A percentile compares a stretch with the other conserved stretches of the same genome.
These are phyloP conservation scores for Cystofilobasidium macerans DNA, from an alignment of 768 basidiomycete species.

Conservation along the genomic window DNA sequence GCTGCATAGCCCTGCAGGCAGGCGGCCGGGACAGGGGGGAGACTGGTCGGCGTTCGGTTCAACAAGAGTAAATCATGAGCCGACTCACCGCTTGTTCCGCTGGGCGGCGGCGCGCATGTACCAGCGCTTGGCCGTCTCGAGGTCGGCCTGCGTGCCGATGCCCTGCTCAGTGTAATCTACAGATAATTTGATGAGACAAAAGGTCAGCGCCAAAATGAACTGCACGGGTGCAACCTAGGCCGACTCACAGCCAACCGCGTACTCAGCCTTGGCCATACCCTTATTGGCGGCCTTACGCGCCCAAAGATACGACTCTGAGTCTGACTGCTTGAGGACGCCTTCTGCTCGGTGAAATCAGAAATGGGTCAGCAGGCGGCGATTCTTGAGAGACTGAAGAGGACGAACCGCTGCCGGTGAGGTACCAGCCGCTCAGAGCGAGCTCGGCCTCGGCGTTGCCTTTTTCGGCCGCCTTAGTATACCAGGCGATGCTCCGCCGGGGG, in stretches of 20 bases:
- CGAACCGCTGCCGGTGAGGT: slow-evolving; percentile 55
- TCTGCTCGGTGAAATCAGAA: slow-evolving; percentile 42
- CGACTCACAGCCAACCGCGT: slow-evolving; percentile 64
- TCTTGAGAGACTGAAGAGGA: not conserved
- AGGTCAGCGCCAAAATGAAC: not conserved
- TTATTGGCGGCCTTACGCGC: slow-evolving; percentile 92
- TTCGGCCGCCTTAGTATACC: slow-evolving; percentile 97
- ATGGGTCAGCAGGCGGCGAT: not conserved
- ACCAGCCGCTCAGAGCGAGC: slow-evolving; percentile 94
- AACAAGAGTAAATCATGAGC: not conserved
- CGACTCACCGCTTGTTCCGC: slow-evolving; percentile 19
- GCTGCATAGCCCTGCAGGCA: slow-evolving; percentile 72
- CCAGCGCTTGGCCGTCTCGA: slow-evolving; percentile 94
- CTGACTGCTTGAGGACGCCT: slow-evolving; percentile 90
- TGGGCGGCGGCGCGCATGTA: slow-evolving; percentile 82
- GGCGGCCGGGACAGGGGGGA: no score
- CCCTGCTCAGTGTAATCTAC: slow-evolving; percentile 90
- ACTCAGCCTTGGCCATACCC: slow-evolving; percentile 91
- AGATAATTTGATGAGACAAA: not conserved
- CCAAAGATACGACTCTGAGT: slow-evolving; percentile 98
- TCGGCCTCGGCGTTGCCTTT: slow-evolving; percentile 92
- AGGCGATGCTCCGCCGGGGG: slow-evolving; percentile 85
- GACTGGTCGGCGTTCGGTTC: not conserved
- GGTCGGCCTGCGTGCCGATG: slow-evolving; percentile 90
- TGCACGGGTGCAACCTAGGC: no score